Conservation (phyloP, 129 eudicot species). For the Centella asiatica region DNA sequence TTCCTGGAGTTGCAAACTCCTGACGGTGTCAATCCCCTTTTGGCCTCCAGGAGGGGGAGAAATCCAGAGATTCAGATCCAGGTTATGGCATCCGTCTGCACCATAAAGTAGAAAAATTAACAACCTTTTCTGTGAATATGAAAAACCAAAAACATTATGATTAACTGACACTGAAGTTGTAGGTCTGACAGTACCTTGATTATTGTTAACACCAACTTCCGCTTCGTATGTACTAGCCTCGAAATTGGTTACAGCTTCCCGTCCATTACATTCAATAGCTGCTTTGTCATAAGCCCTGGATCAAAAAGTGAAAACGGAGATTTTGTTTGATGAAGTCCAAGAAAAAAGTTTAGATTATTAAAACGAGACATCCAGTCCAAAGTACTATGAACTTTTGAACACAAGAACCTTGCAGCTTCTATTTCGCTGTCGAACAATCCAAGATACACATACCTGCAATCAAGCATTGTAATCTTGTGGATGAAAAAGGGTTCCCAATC, state of each 20-base stretch:
- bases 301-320: conserved; percentile 6
- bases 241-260: conserved; percentile 41
- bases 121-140: not conserved
- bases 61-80: conserved; percentile 73
- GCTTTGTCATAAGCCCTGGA: conserved; percentile 42
- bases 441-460: conserved; percentile 59
- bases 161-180: not conserved
- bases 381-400: conserved; percentile 8
- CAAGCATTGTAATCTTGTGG: conserved; percentile 47
- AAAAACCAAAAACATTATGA: not conserved
- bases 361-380: conserved; percentile 13
- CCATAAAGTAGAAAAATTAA: conserved; percentile 7
- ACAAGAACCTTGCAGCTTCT: conserved; percentile 42
- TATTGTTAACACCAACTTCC: conserved; percentile 14
- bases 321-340: conserved; percentile 17
- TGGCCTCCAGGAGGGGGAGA: conserved; percentile 40
- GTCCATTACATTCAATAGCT: conserved; percentile 34
- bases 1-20: conserved; percentile 24
- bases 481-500: conserved; percentile 23
- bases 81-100: conserved; percentile 49
- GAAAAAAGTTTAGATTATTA: conserved; percentile 6
- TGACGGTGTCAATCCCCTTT: conserved; percentile 22
- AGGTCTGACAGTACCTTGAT: conserved; percentile 42
- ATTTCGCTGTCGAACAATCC: conserved; percentile 37
- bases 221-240: conserved; percentile 26